A percentile compares a stretch with the other conserved stretches of the same genome.
Conservation (phyloP, 345 rosid species). For the Lepidium africanum region DNA sequence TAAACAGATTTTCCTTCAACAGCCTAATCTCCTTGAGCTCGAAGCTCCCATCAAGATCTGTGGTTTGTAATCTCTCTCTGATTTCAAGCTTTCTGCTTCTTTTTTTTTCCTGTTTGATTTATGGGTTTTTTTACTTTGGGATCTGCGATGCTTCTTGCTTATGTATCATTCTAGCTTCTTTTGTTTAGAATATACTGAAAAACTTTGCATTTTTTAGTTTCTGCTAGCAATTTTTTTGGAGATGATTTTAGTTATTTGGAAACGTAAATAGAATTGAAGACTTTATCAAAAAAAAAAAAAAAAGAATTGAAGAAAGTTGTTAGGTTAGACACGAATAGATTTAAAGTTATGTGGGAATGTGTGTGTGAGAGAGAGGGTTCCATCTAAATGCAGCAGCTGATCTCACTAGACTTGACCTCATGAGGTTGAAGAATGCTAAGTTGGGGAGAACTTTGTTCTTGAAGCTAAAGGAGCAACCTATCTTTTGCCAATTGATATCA, state of each 20-base stretch:
- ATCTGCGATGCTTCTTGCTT: neutral
- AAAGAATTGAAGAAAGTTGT: neutral
- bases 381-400: neutral
- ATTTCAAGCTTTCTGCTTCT: neutral
- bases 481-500: neutral
- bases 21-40: conserved; percentile 75
- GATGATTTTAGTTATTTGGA: neutral
- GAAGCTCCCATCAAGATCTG: conserved; percentile 88
- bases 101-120: neutral
- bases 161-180: neutral
- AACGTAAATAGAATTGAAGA: neutral
- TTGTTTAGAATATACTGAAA: neutral
- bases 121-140: neutral
- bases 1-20: conserved; percentile 61
- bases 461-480: neutral
- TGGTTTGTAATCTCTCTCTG: conserved; percentile 30
- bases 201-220: neutral
- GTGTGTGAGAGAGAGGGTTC: neutral
- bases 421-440: neutral
- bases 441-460: neutral
- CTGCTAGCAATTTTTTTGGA: neutral
- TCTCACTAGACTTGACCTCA: neutral
- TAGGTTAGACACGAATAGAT: neutral
- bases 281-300: too few species aligned
- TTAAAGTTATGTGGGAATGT: neutral